Conservation (phyloP, 192 early-diverging fungal species). For the Geosiphon pyriformis region DNA sequence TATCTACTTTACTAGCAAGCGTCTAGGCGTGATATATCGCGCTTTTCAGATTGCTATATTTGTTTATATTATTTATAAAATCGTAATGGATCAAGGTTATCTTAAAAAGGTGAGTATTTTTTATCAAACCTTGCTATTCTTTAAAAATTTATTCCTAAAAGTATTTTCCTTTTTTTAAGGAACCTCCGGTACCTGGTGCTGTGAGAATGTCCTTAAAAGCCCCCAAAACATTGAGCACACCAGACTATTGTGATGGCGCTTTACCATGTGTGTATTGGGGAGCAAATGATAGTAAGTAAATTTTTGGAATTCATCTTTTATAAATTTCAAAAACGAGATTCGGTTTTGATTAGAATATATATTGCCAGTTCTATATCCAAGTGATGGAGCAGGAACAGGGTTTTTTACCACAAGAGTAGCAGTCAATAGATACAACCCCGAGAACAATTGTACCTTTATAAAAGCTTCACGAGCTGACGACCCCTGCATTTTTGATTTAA, state of each 20-base stretch:
- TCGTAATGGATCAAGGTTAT: constrained; percentile 5
- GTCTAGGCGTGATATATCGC: constrained; percentile 10
- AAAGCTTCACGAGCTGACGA: background rate
- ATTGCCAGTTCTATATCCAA: constrained; percentile 8
- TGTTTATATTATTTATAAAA: background rate
- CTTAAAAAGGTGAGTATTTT: constrained; percentile 7
- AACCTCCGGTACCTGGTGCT: constrained; percentile 18
- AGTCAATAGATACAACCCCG: constrained; percentile 26
- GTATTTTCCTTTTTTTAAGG: constrained; percentile 2
- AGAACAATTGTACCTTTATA: constrained; percentile 27
- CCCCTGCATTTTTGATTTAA: constrained; percentile 25
- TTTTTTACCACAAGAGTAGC: constrained; percentile 33
- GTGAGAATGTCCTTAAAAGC: constrained; percentile 20
- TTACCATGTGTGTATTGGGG: constrained; percentile 13
- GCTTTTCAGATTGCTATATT: background rate
- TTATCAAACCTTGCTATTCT: background rate
- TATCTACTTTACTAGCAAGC: background rate
- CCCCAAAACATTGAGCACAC: background rate
- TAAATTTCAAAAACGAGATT: background rate
- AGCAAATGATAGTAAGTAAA: constrained; percentile 16
- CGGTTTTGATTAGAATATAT: background rate
- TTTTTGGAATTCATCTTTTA: background rate
- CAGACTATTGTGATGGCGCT: constrained; percentile 6
- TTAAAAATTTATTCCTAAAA: constrained; percentile 1
- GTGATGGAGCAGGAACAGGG: constrained; percentile 26